Evolutionary conservation across 1,284 basidiomycete species (phyloP).

Genomic region (Mycena sp.): DNA sequence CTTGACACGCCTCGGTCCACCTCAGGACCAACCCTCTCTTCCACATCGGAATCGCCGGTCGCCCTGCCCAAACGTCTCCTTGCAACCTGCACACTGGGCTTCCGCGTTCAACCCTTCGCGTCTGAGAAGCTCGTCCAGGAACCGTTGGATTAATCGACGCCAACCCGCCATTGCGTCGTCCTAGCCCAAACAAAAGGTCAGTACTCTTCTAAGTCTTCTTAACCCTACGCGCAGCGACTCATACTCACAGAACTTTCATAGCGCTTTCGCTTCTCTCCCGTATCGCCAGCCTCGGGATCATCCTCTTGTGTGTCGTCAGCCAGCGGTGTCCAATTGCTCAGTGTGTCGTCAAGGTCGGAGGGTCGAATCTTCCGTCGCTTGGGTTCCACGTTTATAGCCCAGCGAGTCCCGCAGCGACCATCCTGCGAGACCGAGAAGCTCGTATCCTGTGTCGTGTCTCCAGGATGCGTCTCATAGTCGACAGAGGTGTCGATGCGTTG

Average conservation of each 20-base stretch:
- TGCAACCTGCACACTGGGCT: not conserved
- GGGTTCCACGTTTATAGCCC: not conserved
- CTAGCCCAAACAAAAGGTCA: not conserved
- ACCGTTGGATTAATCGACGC: not conserved
- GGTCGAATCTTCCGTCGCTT: not conserved
- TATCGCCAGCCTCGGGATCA: not conserved
- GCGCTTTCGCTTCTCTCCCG: not conserved
- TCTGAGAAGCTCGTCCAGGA: not conserved
- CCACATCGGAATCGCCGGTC: not conserved
- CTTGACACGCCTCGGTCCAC: no score
- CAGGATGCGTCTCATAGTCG: no score
- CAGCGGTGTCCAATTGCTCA: not conserved
- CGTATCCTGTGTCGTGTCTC: no score
- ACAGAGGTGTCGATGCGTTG: no score
- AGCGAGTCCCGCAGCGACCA: not conserved
- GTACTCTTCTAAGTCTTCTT: no score
- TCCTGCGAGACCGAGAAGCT: not conserved
- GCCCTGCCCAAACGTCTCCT: not conserved
- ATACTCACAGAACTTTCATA: not conserved
- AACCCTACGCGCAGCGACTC: not conserved
- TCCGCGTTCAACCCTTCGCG: not conserved
- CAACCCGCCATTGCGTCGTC: not conserved
- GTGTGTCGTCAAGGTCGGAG: not conserved
- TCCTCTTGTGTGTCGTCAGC: not conserved
- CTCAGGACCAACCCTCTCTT: no score